Evolutionary conservation across 441 rosid genomes (phyloP), one percentile per base, ranked within the genome.

Genomic region (Pelargonium cotyledonis): DNA sequence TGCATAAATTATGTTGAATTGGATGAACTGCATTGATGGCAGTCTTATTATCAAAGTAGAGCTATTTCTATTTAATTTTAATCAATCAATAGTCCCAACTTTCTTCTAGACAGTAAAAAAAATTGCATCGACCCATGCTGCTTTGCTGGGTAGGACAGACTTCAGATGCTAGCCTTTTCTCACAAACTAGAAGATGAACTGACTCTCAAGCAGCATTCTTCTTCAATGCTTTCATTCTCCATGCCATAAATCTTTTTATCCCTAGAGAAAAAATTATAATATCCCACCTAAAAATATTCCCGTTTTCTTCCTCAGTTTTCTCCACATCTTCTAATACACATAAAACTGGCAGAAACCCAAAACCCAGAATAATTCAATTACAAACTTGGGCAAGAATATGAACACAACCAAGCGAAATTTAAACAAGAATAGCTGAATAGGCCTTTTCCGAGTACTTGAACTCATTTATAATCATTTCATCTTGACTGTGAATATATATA

Each of bases 401-500:
- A 7, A 40, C 43, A 6, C 43, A 40, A 40, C 43, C 43, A 40
- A 62, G 18, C 18, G n/a, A 62, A 11, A 62, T 11, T 61, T 62
- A 62, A 40, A 31, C 41, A 14, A 62, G 31, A 19, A 58, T 5
- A n/a, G n/a, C n/a, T 0, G 31, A 15, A 44, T 46, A 12, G 63
- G 29, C 31, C 65, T 15, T 40, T 62, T 29, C 16, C 65, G n/a
- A 29, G 11, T 62, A 29, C 65, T 62, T 62, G 65, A 62, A 29
- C 65, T 62, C 65, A 62, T 11, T 23, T 62, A 62, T 62, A 11
- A 60, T 14, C 14, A 60, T 60, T 60, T 6, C 65, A 63, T 63
- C 44, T 63, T 63, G 15, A 31, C 19, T 11, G 19, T 31, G 19
- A 35, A 21, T 21, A 21, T 21, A 21, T 21, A 21, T 21, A 63